phyloP scores from a whole-genome alignment of 176 grass and related monocot species.

The Paspalum notatum region DNA sequence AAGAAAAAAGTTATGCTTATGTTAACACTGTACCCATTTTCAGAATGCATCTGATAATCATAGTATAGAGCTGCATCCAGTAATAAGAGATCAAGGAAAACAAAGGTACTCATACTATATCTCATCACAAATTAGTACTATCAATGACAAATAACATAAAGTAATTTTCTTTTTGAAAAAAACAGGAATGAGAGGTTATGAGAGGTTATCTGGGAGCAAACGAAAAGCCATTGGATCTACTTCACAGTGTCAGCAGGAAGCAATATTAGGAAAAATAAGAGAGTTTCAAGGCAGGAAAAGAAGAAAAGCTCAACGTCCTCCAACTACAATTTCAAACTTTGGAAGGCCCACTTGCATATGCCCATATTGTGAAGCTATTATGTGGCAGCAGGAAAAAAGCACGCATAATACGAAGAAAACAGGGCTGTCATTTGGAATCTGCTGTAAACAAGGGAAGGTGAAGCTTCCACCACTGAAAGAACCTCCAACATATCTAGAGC shows the following conservation, averaged over 20 bases:
- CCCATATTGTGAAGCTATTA: not conserved
- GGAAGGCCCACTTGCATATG: slow-evolving; percentile 9
- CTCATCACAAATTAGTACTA: too few relatives aligned
- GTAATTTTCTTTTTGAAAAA: too few relatives aligned
- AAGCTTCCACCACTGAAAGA: not conserved
- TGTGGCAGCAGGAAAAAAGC: slow-evolving; percentile 22
- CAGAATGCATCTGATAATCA: not conserved
- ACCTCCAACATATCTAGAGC: not conserved
- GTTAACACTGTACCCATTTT: not conserved
- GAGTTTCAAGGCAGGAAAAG: not conserved
- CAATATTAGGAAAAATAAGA: not conserved
- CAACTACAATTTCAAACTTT: slow-evolving; percentile 7
- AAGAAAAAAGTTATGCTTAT: too few relatives aligned
- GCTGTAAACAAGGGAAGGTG: slow-evolving; percentile 15
- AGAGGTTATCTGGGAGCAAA: too few relatives aligned
- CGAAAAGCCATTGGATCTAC: too few relatives aligned
- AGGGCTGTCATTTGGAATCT: not conserved
- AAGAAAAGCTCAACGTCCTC: not conserved
- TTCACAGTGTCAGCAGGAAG: not conserved
- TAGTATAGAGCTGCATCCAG: not conserved
- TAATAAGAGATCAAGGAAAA: not conserved
- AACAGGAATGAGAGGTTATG: too few relatives aligned
- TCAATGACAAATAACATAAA: too few relatives aligned
- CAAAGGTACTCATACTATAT: not conserved
- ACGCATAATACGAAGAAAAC: not conserved